These are phyloP conservation scores for Silene latifolia DNA, from an alignment of 148 eudicot species.

Conservation along the genomic window DNA sequence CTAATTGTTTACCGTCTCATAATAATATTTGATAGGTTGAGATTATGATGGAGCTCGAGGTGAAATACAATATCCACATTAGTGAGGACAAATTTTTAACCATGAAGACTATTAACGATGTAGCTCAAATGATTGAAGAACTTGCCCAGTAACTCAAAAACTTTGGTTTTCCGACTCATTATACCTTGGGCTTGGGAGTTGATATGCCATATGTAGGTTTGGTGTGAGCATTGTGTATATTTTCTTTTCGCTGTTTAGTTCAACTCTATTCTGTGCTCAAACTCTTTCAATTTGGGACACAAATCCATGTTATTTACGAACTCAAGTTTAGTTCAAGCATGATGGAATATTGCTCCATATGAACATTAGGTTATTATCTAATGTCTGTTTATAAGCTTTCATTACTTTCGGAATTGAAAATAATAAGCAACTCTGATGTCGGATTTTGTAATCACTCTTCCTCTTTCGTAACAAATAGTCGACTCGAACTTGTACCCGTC, in stretches of 20 bases:
- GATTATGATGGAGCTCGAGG: conserved; percentile 66
- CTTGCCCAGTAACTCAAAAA: conserved; percentile 14
- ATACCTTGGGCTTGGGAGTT: background rate
- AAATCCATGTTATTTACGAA: background rate
- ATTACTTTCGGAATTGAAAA: too few species aligned
- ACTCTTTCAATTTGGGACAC: background rate
- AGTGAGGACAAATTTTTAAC: conserved; percentile 50
- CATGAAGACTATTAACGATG: conserved; percentile 49
- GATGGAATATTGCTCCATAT: too few species aligned
- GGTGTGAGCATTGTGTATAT: background rate
- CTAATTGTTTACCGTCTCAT: too few species aligned
- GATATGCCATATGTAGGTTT: conserved; percentile 9
- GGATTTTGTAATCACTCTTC: too few species aligned
- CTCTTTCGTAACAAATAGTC: too few species aligned
- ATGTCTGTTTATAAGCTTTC: too few species aligned
- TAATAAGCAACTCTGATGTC: too few species aligned
- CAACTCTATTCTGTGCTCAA: conserved; percentile 3
- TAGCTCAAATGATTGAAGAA: conserved; percentile 52
- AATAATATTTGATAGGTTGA: conserved; percentile 36
- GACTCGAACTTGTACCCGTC: too few species aligned
- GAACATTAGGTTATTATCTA: too few species aligned
- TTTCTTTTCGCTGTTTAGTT: background rate
- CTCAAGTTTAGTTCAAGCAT: background rate
- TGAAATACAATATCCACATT: conserved; percentile 46
- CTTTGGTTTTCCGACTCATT: conserved; percentile 1